Base-by-base conservation (phyloP, 345 rosid species). In the Alliaria petiolata region DNA sequence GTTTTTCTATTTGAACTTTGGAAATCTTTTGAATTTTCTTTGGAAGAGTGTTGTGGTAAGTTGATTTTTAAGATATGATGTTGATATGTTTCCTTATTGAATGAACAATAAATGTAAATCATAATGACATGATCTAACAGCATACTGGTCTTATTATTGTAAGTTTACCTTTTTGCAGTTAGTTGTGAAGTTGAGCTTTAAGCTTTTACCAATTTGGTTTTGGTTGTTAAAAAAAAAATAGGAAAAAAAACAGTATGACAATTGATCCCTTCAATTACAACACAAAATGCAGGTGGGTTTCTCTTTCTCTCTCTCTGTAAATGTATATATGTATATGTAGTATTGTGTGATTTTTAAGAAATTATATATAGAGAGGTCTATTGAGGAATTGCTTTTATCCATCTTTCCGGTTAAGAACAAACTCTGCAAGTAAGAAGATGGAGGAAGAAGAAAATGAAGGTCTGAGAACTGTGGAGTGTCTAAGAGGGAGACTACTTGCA, bases 401-500 rank as follows among this genome's bases (percentile, higher is more conserved):
- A 4, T 44, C 44, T 54, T 70, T 59, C 47, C 31, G 17, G 44
- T 57, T 68, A 11, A 81, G 80, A 76, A 43, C 33, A 81, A 65
- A 47, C 60, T 66, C 30, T 74, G 11, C 34, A 62, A 83, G 86
- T 74, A 85, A 79, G 57, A 87, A 79, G 47, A 76, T 73, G 65
- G 89, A 76, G 61, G 87, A 75, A 56, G 83, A 46, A 49, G 80
- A 75, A 15, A 68, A 62, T 26, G 81, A 70, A 16, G 73, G 82
- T 35, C 43, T 78, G 57, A 85, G 84, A 77, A 89, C 92, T 20
- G 40, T 87, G 43, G 91, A 89, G 71, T 85, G 91, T 72, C 74
- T 93, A 33, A 87, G 97, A 84, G 98, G 96, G 59, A 89, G 95
- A 75, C 62, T 93, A 65, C 83, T 86, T 54, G 91, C 98, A 19